Evolutionary conservation across 148 eudicot species (phyloP).

Genomic region (Vaccinium macrocarpon): DNA sequence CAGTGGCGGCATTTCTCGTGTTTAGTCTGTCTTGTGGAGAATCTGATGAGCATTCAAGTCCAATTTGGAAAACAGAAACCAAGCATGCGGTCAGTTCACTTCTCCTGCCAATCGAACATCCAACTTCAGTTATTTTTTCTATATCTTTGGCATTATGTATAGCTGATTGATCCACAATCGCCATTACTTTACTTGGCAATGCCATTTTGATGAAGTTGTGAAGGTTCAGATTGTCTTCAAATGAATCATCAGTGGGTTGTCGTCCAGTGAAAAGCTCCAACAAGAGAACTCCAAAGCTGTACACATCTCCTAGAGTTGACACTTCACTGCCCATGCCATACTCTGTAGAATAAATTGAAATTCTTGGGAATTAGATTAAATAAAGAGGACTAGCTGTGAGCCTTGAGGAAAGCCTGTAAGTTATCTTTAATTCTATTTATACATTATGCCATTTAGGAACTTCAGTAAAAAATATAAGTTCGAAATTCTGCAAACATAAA

Average conservation of each 20-base stretch:
- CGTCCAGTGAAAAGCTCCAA: constrained; percentile 29
- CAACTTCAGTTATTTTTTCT: not conserved
- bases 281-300: constrained; percentile 24
- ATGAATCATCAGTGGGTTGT: constrained; percentile 23
- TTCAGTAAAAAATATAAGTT: not conserved
- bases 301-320: constrained; percentile 14
- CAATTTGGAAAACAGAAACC: not conserved
- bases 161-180: constrained; percentile 21
- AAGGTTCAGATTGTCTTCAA: constrained; percentile 21
- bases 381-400: too few relatives aligned
- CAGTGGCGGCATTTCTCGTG: constrained; percentile 15
- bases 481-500: not conserved
- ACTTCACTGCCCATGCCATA: constrained; percentile 19
- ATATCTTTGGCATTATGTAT: constrained; percentile 10
- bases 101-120: not conserved
- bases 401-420: too few relatives aligned
- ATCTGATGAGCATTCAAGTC: constrained; percentile 11
- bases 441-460: not conserved
- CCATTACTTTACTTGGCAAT: constrained; percentile 15
- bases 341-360: constrained; percentile 3
- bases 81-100: constrained; percentile 21
- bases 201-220: constrained; percentile 21
- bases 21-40: constrained; percentile 24
- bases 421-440: not conserved
- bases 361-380: too few relatives aligned